Percentiles rank a stretch among this genome's conserved stretches.
phyloP scores from a whole-genome alignment of 495 filamentous ascomycete species.

The Cercophora sp. region DNA sequence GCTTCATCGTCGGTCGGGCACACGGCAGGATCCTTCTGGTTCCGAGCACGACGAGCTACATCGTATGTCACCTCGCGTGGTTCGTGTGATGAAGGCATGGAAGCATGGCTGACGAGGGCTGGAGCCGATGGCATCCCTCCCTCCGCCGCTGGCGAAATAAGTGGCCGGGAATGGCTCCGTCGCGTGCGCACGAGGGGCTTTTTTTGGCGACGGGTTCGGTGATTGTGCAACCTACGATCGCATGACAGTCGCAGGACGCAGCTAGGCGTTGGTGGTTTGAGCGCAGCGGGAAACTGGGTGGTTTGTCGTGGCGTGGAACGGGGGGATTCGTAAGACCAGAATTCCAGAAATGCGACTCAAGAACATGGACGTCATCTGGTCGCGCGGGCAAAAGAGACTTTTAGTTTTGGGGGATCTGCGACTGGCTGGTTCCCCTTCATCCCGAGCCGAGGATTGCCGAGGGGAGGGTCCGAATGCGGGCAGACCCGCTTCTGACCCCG shows the following conservation, averaged over 20 bases:
- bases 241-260: neutral
- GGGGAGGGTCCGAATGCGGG: constrained; percentile 1
- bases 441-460: constrained; percentile 39
- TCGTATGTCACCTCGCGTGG: constrained; percentile 26
- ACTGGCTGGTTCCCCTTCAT: constrained; percentile 10
- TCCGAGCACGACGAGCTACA: constrained; percentile 19
- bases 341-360: constrained; percentile 19
- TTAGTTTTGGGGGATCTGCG: constrained; percentile 4
- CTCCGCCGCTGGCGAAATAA: constrained; percentile 12
- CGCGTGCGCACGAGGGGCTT: constrained; percentile 1
- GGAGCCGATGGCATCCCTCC: constrained; percentile 46
- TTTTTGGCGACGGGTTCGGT: neutral
- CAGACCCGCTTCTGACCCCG: too few species aligned
- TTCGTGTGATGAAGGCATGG: constrained; percentile 40
- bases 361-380: constrained; percentile 26
- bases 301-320: neutral
- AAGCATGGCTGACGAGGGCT: constrained; percentile 41
- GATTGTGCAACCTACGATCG: constrained; percentile 9
- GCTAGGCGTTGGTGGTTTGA: neutral
- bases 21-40: constrained; percentile 22
- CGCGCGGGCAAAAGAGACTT: neutral
- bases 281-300: neutral
- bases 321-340: neutral
- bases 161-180: constrained; percentile 19
- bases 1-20: constrained; percentile 38